Base-by-base conservation (phyloP, 2,329 filamentous ascomycete genomes). In the Colletotrichum sp. region DNA sequence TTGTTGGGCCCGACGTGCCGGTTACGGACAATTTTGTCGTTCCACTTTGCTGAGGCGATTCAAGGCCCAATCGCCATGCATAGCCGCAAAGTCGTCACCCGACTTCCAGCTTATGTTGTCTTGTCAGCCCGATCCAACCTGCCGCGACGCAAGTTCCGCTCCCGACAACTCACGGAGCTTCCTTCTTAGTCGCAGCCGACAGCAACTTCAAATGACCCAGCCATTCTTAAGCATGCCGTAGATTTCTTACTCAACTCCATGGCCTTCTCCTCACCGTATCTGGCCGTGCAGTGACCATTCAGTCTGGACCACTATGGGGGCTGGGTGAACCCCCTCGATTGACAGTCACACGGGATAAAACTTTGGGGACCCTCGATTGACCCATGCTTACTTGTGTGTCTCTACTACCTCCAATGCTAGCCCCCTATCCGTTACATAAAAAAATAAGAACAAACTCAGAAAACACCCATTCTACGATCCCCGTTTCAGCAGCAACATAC, bases 401-500 rank as follows among this genome's bases (percentile, higher is more conserved):
- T 72, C 72, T 75, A 67, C 63, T 68, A 22, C 52, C 34, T 62
- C 36, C 69, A 34, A 63, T 62, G 55, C n/a, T 34, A 39, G 39
- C 39, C 67, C 66, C 22, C 13, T 19, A 67, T 27, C 63, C 63
- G 62, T 55, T 52, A 52, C 55, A 52, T 72, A 62, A 69, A 62
- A 25, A 19, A 62, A 44, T 9, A 70, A 27, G 25, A 57, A 44
- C 25, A 67, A 59, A 55, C 30, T 69, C 22, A 29, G 22, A n/a
- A 63, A 72, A 75, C 52, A 72, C 39, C 55, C 69, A 25, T 66
- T 75, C 69, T 72, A 72, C 72, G 57, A 57, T 67, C 36, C 59
- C 57, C 63, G 30, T 62, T 72, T 75, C 71, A 74, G 59, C 71
- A 76, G 57, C 65, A 49, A 75, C 71, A 67, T 76, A 71, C 55